Evolutionary conservation across 495 filamentous ascomycete species (phyloP).

Genomic region (Collariella sp.): DNA sequence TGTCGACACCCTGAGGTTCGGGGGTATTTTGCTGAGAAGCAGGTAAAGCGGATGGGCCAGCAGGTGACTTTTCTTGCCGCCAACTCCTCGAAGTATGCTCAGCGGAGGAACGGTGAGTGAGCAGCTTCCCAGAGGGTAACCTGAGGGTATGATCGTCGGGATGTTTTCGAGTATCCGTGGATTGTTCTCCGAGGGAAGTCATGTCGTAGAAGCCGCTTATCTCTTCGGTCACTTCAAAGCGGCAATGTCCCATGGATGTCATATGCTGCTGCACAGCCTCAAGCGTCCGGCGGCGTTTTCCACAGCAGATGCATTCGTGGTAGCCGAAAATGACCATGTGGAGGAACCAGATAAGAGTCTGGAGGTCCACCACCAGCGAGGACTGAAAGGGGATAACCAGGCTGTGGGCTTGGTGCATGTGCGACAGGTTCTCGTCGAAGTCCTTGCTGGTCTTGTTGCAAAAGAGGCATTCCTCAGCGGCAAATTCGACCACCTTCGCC

Average conservation of each 20-base stretch:
- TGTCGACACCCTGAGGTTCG: neutral
- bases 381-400: slow-evolving; percentile 24
- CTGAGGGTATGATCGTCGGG: slow-evolving; percentile 9
- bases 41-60: neutral
- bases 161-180: neutral
- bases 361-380: slow-evolving; percentile 23
- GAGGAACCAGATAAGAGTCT: slow-evolving; percentile 27
- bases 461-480: slow-evolving; percentile 17
- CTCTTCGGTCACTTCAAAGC: slow-evolving; percentile 27
- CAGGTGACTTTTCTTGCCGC: neutral
- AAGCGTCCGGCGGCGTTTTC: slow-evolving; percentile 21
- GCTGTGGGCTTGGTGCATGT: slow-evolving; percentile 33
- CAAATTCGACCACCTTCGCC: neutral
- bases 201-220: slow-evolving; percentile 26
- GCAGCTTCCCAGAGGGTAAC: slow-evolving; percentile 2
- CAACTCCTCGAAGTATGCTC: neutral
- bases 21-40: neutral
- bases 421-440: slow-evolving; percentile 23
- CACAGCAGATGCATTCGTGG: slow-evolving; percentile 32
- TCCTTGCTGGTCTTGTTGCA: slow-evolving; percentile 10
- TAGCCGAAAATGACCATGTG: slow-evolving; percentile 33
- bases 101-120: neutral
- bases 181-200: neutral
- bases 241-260: slow-evolving; percentile 28
- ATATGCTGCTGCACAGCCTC: slow-evolving; percentile 34